A percentile compares a stretch with the other conserved stretches of the same genome.
phyloP scores from a whole-genome alignment of 352 stramenopile species.

The Pythium sukuiense region DNA sequence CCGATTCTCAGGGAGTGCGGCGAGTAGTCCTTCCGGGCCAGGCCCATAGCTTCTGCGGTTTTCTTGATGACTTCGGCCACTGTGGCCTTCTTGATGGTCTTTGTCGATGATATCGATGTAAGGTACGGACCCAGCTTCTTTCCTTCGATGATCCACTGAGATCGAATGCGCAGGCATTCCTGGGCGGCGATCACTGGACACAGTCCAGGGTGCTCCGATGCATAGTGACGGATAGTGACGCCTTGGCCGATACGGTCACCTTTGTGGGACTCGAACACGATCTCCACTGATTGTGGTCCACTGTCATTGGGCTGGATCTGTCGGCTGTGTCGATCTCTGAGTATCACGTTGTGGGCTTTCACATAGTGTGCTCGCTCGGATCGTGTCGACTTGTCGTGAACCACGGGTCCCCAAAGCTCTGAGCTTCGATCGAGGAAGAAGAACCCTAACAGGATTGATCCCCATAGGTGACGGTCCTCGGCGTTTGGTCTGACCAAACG shows the following conservation, averaged over 20 bases:
- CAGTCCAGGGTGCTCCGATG: not conserved
- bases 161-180: slow-evolving; percentile 12
- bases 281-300: slow-evolving; percentile 5
- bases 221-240: slow-evolving; percentile 15
- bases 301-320: not conserved
- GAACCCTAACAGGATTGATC: slow-evolving; percentile 20
- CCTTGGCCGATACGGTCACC: slow-evolving; percentile 1
- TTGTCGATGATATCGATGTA: slow-evolving; percentile 3
- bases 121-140: slow-evolving; percentile 9
- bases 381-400: not conserved
- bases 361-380: slow-evolving; percentile 1
- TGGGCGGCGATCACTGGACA: slow-evolving; percentile 21
- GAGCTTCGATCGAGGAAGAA: slow-evolving; percentile 29
- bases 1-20: slow-evolving; percentile 24
- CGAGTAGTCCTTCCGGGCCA: slow-evolving; percentile 18
- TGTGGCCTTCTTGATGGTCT: slow-evolving; percentile 22
- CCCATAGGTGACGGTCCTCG: slow-evolving; percentile 8
- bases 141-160: slow-evolving; percentile 1
- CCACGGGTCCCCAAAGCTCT: slow-evolving; percentile 21
- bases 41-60: slow-evolving; percentile 13
- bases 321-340: not conserved
- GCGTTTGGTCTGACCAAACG: not conserved
- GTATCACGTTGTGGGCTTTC: slow-evolving; percentile 10
- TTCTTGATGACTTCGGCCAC: slow-evolving; percentile 24
- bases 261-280: slow-evolving; percentile 10